Percentiles rank a stretch among this genome's conserved stretches.
Evolutionary conservation across 192 early-diverging fungal species (phyloP).

Genomic region (Podochytrium sp.): DNA sequence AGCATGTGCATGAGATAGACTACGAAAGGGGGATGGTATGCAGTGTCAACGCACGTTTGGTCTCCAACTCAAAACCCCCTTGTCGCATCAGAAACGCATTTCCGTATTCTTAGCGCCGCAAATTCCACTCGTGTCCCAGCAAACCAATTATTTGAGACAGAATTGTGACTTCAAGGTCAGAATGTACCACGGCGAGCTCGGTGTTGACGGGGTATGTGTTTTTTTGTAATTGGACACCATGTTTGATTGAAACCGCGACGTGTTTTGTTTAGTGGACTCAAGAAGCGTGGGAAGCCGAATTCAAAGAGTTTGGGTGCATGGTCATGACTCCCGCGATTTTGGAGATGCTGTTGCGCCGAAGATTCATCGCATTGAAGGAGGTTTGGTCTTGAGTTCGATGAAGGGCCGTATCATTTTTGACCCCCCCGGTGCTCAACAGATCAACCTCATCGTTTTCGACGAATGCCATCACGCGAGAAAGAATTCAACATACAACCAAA

Average conservation of each 20-base stretch:
- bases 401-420: neutral
- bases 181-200: slow-evolving; percentile 69
- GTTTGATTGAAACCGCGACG: too few relatives aligned
- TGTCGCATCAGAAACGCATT: slow-evolving; percentile 9
- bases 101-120: slow-evolving; percentile 81
- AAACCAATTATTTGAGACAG: slow-evolving; percentile 72
- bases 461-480: slow-evolving; percentile 90
- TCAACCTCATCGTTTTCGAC: slow-evolving; percentile 84
- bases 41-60: neutral
- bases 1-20: slow-evolving; percentile 53
- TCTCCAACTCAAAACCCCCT: neutral
- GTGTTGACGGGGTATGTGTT: slow-evolving; percentile 50
- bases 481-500: slow-evolving; percentile 74
- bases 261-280: slow-evolving; percentile 49
- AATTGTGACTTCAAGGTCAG: slow-evolving; percentile 69
- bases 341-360: slow-evolving; percentile 74
- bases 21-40: neutral
- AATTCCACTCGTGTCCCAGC: slow-evolving; percentile 87
- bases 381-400: slow-evolving; percentile 40
- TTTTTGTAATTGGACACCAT: too few relatives aligned
- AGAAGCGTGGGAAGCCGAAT: slow-evolving; percentile 60
- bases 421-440: neutral
- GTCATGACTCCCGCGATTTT: slow-evolving; percentile 90
- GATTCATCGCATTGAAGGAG: slow-evolving; percentile 63
- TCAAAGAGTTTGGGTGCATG: slow-evolving; percentile 68